These are phyloP conservation scores for Nitzschia inconspicua DNA, from an alignment of 108 stramenopile species.

Conservation along the genomic window DNA sequence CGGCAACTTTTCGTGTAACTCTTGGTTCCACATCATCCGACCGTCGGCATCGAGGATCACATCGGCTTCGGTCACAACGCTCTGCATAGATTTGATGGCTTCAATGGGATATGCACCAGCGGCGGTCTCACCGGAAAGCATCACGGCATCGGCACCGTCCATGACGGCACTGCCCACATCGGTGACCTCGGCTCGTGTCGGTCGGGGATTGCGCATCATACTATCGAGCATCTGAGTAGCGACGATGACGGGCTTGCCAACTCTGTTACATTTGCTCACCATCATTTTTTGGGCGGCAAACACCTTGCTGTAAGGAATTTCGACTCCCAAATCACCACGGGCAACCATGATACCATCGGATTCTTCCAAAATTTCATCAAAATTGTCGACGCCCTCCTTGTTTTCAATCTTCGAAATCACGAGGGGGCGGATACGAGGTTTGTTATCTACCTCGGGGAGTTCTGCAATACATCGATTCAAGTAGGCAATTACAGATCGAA, in stretches of 20 bases:
- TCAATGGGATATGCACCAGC: slow-evolving; percentile 69
- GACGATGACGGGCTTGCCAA: slow-evolving; percentile 81
- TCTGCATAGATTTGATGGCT: slow-evolving; percentile 52
- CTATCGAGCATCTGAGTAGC: slow-evolving; percentile 92
- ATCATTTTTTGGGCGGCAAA: slow-evolving; percentile 92
- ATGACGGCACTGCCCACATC: slow-evolving; percentile 79
- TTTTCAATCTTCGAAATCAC: slow-evolving; percentile 92
- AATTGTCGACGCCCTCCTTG: slow-evolving; percentile 83
- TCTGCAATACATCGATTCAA: slow-evolving; percentile 60
- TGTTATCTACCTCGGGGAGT: slow-evolving; percentile 31
- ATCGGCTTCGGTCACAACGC: slow-evolving; percentile 58
- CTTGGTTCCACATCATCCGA: slow-evolving; percentile 28
- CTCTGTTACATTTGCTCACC: slow-evolving; percentile 68
- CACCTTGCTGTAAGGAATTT: slow-evolving; percentile 81
- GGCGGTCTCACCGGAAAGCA: slow-evolving; percentile 73
- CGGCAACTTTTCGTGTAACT: slow-evolving; percentile 24
- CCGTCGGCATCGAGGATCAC: slow-evolving; percentile 32
- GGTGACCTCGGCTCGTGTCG: slow-evolving; percentile 90
- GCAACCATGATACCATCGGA: slow-evolving; percentile 91
- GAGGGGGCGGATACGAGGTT: slow-evolving; percentile 45
- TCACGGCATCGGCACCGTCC: slow-evolving; percentile 75
- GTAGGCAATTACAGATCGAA: slow-evolving; percentile 68
- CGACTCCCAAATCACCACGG: slow-evolving; percentile 74
- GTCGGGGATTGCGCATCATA: slow-evolving; percentile 88
- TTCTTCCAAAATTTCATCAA: slow-evolving; percentile 74